Base-by-base conservation (phyloP, 2,329 filamentous ascomycete genomes). In the Cytospora schulzeri region DNA sequence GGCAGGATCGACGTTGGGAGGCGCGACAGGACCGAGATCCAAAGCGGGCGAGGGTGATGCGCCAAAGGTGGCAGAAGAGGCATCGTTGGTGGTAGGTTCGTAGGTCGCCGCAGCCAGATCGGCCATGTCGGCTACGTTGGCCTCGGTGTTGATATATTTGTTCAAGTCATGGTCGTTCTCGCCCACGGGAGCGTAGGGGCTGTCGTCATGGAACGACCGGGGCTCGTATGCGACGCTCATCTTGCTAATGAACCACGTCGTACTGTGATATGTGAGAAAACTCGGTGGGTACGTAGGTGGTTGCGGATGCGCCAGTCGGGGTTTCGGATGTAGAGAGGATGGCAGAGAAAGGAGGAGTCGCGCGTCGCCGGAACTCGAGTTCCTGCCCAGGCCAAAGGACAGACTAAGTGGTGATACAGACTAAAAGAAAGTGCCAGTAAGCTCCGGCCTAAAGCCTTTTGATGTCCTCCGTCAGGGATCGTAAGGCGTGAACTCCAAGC, bases 221-320 rank as follows among this genome's bases (percentile, higher is more conserved):
- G 79, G 74, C 68, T 85, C 82, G 70, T 81, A 85, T 50, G 81
- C 81, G 69, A 85, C 80, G 68, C 78, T 81, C 81, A 84, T 84
- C 19, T 61, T 62, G 35, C 45, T 26, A n/a, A 4, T 19, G 6
- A 14, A 14, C 19, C 22, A 24, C 28, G 29, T 63, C 22, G 22
- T 22, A 14, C 2, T 11, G n/a, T 8, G 8, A 14, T 24, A 35
- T 26, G 35, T 26, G n/a, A 35, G 8, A 22, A 33, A n/a, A 17
- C 19, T 29, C n/a, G 14, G 24, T 19, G 41, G n/a, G 24, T 4
- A 15, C 24, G 38, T 2, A 12, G 9, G 50, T 48, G 56, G n/a
- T 22, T 24, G 19, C 29, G 53, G 24, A 15, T 56, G 50, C 50
- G n/a, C 50, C 60, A n/a, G 26, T 54, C 55, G 48, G 19, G 29